Evolutionary conservation across 352 stramenopile species (phyloP).

Genomic region (Aphanomyces astaci): DNA sequence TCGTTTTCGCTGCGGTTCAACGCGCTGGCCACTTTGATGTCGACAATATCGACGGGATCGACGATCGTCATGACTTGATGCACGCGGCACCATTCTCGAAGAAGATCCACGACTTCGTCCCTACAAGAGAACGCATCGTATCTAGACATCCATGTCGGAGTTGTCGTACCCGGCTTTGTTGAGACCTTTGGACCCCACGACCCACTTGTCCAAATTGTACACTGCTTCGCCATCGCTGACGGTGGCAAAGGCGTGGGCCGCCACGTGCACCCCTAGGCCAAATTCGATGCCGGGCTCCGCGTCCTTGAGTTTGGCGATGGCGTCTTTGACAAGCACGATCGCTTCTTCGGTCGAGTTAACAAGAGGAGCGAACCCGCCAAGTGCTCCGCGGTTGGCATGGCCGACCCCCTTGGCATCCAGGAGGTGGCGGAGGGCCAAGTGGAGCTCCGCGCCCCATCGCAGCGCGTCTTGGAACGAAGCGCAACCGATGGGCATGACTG

Average conservation of each 20-base stretch:
- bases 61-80: constrained; percentile 46
- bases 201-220: constrained; percentile 69
- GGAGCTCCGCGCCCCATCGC: constrained; percentile 49
- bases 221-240: constrained; percentile 24
- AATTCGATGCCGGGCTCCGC: constrained; percentile 26
- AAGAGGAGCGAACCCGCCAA: constrained; percentile 55
- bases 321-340: constrained; percentile 51
- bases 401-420: constrained; percentile 46
- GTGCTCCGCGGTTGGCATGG: constrained; percentile 48
- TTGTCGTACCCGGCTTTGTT: constrained; percentile 32
- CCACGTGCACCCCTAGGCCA: constrained; percentile 62
- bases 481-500: constrained; percentile 44
- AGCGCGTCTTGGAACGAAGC: constrained; percentile 52
- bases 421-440: constrained; percentile 31
- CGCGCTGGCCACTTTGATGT: constrained; percentile 47
- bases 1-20: constrained; percentile 22
- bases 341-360: constrained; percentile 49
- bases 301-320: constrained; percentile 31
- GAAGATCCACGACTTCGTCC: constrained; percentile 52
- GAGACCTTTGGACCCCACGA: constrained; percentile 34
- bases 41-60: constrained; percentile 48
- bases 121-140: constrained; percentile 25
- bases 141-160: too few species aligned
- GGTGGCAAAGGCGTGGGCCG: constrained; percentile 47
- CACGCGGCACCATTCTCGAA: constrained; percentile 43